Conservation (phyloP, 2,329 filamentous ascomycete genomes). For the Sarocladium brachiariae region DNA sequence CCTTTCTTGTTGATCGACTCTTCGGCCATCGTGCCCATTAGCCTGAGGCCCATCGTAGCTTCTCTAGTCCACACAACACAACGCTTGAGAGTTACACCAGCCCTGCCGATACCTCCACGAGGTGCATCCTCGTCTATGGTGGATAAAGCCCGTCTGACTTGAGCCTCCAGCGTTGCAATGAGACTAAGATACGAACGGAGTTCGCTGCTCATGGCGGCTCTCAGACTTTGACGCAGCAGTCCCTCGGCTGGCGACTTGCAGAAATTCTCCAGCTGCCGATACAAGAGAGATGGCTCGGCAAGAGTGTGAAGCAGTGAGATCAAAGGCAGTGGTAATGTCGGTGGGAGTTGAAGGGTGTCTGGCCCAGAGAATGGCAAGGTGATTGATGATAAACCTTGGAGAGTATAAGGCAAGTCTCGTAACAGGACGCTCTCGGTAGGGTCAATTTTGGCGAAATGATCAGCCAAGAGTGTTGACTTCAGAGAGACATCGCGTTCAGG, state of each 20-base stretch:
- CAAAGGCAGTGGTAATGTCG: conserved; percentile 74
- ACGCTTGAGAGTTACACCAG: conserved; percentile 87
- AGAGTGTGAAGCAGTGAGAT: conserved; percentile 82
- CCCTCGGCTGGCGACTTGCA: conserved; percentile 75
- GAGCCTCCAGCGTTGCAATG: conserved; percentile 85
- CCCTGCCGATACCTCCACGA: conserved; percentile 68
- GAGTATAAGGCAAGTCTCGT: conserved; percentile 81
- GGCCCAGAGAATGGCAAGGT: conserved; percentile 69
- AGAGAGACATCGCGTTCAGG: conserved; percentile 44
- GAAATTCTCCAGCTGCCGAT: conserved; percentile 72
- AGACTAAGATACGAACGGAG: conserved; percentile 83
- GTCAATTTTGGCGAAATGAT: conserved; percentile 48
- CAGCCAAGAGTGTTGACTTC: conserved; percentile 51
- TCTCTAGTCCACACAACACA: conserved; percentile 97
- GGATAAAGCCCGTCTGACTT: conserved; percentile 76
- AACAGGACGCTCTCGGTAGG: conserved; percentile 61
- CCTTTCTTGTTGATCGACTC: conserved; percentile 78
- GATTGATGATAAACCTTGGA: conserved; percentile 85
- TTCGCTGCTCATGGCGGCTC: conserved; percentile 78
- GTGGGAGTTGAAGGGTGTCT: conserved; percentile 66
- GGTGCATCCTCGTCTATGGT: conserved; percentile 63
- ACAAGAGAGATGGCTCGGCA: conserved; percentile 90
- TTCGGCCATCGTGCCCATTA: conserved; percentile 93
- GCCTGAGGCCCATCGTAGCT: conserved; percentile 85
- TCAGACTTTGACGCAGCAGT: conserved; percentile 84